These are phyloP conservation scores for Macadamia tetraphylla DNA, from an alignment of 164 flowering plant species.

Conservation along the genomic window DNA sequence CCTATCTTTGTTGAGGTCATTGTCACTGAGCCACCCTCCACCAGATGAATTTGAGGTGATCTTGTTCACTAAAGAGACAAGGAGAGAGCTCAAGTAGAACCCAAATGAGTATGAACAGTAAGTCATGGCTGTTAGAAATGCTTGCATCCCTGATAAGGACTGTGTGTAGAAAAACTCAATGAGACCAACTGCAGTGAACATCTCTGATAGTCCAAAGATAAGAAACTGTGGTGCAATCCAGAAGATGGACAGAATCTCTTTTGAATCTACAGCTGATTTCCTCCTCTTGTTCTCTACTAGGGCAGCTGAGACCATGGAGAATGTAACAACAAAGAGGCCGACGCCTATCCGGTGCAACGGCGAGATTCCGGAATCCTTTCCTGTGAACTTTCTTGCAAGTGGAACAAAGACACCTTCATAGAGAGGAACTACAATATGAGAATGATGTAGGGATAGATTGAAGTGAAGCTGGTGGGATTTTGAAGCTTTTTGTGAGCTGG, in stretches of 20 bases:
- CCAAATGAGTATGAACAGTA: slow-evolving; percentile 72
- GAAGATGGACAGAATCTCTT: slow-evolving; percentile 40
- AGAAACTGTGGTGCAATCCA: slow-evolving; percentile 65
- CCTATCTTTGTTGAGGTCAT: slow-evolving; percentile 60
- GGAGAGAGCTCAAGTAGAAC: slow-evolving; percentile 54
- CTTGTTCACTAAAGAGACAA: slow-evolving; percentile 59
- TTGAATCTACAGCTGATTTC: slow-evolving; percentile 13
- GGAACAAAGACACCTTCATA: slow-evolving; percentile 68
- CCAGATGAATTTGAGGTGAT: slow-evolving; percentile 31
- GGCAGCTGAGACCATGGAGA: slow-evolving; percentile 80
- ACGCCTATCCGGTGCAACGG: slow-evolving; percentile 59
- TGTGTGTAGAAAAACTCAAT: slow-evolving; percentile 71
- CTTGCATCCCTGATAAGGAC: slow-evolving; percentile 54
- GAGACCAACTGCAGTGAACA: slow-evolving; percentile 75
- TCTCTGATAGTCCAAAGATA: slow-evolving; percentile 62
- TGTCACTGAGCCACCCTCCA: slow-evolving; percentile 56
- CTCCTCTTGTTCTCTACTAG: slow-evolving; percentile 58
- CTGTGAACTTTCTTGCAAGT: slow-evolving; percentile 41
- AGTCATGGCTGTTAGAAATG: slow-evolving; percentile 66
- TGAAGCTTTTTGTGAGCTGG: slow-evolving; percentile 35
- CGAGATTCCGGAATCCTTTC: slow-evolving; percentile 51
- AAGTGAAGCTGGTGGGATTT: slow-evolving; percentile 74
- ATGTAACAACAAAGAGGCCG: slow-evolving; percentile 59
- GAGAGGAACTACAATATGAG: slow-evolving; percentile 63
- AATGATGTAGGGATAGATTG: slow-evolving; percentile 58